These are phyloP conservation scores for Dothiorella sarmentorum DNA, from an alignment of 2,329 filamentous ascomycete genomes.

Conservation along the genomic window DNA sequence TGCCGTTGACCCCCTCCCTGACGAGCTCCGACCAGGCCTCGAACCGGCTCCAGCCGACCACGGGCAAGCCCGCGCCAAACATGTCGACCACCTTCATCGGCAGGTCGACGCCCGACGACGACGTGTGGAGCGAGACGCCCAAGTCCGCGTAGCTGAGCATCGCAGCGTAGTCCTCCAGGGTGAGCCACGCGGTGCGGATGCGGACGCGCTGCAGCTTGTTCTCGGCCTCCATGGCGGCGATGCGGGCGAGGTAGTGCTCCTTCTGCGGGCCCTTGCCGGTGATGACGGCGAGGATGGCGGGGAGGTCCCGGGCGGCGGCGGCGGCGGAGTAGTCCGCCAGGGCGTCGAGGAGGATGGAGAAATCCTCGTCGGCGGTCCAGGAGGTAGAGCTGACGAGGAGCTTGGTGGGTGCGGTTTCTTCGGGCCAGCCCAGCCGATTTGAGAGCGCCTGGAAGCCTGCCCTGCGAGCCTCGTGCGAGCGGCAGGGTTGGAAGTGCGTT, in stretches of 20 bases:
- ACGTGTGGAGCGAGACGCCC: slow-evolving; percentile 87
- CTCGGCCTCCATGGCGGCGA: slow-evolving; percentile 57
- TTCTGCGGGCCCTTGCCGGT: slow-evolving; percentile 91
- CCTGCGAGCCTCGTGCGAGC: slow-evolving; percentile 42
- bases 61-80: slow-evolving; percentile 91
- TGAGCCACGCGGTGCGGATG: slow-evolving; percentile 81
- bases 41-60: slow-evolving; percentile 80
- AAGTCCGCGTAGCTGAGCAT: slow-evolving; percentile 83
- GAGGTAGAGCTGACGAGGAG: slow-evolving; percentile 91
- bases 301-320: slow-evolving; percentile 49
- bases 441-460: slow-evolving; percentile 25
- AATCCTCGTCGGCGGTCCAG: slow-evolving; percentile 97
- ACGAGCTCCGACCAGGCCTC: slow-evolving; percentile 91
- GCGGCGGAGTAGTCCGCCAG: slow-evolving; percentile 68
- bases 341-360: slow-evolving; percentile 79
- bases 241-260: slow-evolving; percentile 65
- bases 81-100: slow-evolving; percentile 99
- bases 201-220: slow-evolving; percentile 67
- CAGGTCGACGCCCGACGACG: slow-evolving; percentile 88
- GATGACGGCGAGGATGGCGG: slow-evolving; percentile 79
- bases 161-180: slow-evolving; percentile 75
- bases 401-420: slow-evolving; percentile 60
- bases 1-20: slow-evolving; percentile 78
- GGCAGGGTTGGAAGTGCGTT: slow-evolving; percentile 71
- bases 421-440: slow-evolving; percentile 61